Evolutionary conservation across 208 protist species (phyloP).

Genomic region (Wallacemonas sp.): DNA sequence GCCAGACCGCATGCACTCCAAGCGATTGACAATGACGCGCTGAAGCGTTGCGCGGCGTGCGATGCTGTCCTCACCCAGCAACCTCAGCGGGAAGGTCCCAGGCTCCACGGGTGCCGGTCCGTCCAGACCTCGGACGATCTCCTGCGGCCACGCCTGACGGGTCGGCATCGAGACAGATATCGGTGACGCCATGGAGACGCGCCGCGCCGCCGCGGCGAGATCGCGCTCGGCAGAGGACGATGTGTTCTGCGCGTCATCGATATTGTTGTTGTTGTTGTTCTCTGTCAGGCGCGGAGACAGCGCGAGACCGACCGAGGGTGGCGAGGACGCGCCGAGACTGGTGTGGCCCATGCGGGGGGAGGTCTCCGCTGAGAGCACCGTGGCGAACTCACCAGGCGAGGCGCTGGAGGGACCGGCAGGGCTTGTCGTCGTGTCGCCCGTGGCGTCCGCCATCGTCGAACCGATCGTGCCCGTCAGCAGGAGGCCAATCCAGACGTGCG

Average conservation of each 20-base stretch:
- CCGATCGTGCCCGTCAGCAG: slow-evolving; percentile 31
- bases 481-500: slow-evolving; percentile 70
- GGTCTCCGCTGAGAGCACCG: not conserved
- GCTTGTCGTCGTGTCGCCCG: not conserved
- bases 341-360: not conserved
- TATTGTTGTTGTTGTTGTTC: not conserved
- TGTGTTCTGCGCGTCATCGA: not conserved
- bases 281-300: not conserved
- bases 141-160: not conserved
- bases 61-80: slow-evolving; percentile 27
- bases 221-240: not conserved
- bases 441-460: not conserved
- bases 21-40: slow-evolving; percentile 25
- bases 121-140: not conserved
- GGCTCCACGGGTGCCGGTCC: slow-evolving; percentile 12
- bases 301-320: not conserved
- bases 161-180: not conserved
- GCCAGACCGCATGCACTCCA: slow-evolving; percentile 35
- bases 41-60: slow-evolving; percentile 24
- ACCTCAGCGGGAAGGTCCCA: slow-evolving; percentile 29
- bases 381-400: not conserved
- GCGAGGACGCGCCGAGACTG: too few relatives aligned
- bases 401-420: not conserved
- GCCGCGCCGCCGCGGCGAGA: not conserved
- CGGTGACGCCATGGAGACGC: not conserved